Evolutionary conservation across 176 grass and related monocot species (phyloP).

Genomic region (Eragrostis curvula): DNA sequence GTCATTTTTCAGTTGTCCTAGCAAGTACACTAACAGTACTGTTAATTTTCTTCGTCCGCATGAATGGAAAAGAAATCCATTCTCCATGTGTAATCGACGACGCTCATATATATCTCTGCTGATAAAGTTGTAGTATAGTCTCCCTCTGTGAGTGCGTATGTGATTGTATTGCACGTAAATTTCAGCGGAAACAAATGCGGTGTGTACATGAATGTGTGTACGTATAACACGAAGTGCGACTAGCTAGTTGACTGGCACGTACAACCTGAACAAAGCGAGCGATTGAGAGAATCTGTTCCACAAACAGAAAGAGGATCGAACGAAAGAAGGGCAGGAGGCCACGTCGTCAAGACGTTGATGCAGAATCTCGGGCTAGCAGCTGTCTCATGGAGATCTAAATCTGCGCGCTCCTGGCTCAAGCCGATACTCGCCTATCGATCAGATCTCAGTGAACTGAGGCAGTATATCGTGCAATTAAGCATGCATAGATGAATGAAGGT

Average conservation of each 20-base stretch:
- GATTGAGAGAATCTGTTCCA: slow-evolving; percentile 39
- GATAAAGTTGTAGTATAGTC: no score
- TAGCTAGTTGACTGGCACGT: not conserved
- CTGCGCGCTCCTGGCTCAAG: not conserved
- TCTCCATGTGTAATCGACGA: no score
- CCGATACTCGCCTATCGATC: not conserved
- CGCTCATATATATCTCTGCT: no score
- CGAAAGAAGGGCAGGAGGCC: slow-evolving; percentile 44
- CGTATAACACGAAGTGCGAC: not conserved
- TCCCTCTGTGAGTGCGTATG: not conserved
- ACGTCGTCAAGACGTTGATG: slow-evolving; percentile 44
- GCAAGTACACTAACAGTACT: not conserved
- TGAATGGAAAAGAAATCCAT: no score
- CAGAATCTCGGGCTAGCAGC: slow-evolving; percentile 18
- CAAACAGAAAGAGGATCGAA: slow-evolving; percentile 27
- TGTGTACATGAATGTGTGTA: not conserved
- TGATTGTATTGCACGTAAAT: not conserved
- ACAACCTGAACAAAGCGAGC: not conserved
- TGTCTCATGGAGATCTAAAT: slow-evolving; percentile 37
- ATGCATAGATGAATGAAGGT: not conserved
- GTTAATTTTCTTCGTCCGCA: no score
- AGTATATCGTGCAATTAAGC: not conserved
- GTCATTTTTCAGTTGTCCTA: not conserved
- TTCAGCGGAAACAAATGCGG: not conserved
- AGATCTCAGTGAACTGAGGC: not conserved